Base-by-base conservation (phyloP, 2,329 filamentous ascomycete genomes). In the Rhinocladiella mackenziei region DNA sequence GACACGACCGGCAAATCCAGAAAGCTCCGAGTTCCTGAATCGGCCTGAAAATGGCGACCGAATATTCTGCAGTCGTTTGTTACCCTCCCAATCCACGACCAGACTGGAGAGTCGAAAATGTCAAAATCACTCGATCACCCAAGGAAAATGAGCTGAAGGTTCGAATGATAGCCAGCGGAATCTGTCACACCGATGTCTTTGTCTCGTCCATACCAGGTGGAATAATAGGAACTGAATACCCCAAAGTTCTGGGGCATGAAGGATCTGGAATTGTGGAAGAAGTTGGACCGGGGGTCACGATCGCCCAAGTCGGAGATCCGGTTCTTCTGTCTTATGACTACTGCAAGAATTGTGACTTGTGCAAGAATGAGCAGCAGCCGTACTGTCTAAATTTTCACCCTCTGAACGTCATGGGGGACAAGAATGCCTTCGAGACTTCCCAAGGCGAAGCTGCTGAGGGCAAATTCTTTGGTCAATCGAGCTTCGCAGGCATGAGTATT, bases 161-260 rank as follows among this genome's bases (percentile, higher is more conserved):
- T 3, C 70, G 75, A 30, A 71, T 78, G 45, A 63, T 76, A 1
- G 73, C 75, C 0, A 70, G 70, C 0, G 75, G 76, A 0, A 68
- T 79, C 37, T 79, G 76, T 49, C 76, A 79, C 46, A 75, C 74
- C 0, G 76, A 79, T 50, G 55, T 76, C 7, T 59, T 71, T 19
- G 67, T 74, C 39, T 72, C 69, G 2, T 63, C 67, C 15, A 31
- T 52, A 6, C 63, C 59, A 7, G 60, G 59, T 8, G 59, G 56
- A 7, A 58, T 61, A 1, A 59, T 61, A 2, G 62, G 66, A 2
- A 60, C 67, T 2, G 64, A 65, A 25, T 74, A 73, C 50, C 72
- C 72, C 0, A 58, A 65, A 18, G 66, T 78, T 1, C 59, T 76
- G 11, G 76, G 75, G 2, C 76, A 79, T 49, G 75, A 78, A 63